Evolutionary conservation across 345 rosid species (phyloP), one percentile per base, ranked within the genome.

Genomic region (Excoecaria cochinchinensis): DNA sequence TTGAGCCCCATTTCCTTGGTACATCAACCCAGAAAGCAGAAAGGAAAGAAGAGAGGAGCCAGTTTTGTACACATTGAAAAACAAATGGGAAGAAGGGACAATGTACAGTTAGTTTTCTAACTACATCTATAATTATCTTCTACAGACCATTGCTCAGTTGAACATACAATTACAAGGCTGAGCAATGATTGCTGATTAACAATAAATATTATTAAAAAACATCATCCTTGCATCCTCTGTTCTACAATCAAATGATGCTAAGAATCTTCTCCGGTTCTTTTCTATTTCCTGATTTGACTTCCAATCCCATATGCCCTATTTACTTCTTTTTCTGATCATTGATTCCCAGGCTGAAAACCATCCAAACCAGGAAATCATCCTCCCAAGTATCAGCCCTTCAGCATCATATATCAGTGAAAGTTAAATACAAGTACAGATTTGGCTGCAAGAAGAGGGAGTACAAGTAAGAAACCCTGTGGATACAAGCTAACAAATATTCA

Each of bases 151-250:
- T 13, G 57, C 71, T 50, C 71, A 48, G 71, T 47, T 68, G 10
- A 24, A 47, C 71, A 68, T 68, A 48, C 42, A 68, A 48, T 47
- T 68, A 68, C 9, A 67, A 21, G 39, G 71, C 39, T 22, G 55
- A 67, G 71, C 57, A 48, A 24, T 48, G 5, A 39, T 4, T 64
- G 6, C 13, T 16, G 8, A 25, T 19, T 22, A 68, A 48, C 52
- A n/a, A 68, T 31, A 67, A 22, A 48, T 13, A 67, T 67, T 68
- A 68, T 66, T 66, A 39, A 19, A 65, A 17, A 60, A 6, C 42
- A 36, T 8, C 17, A 31, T 38, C 39, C 39, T 31, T 14, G 3
- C 5, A 38, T 25, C 21, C 15, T 5, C 38, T n/a, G 8, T 59
- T 11, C 5, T 60, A 10, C 12, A 24, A 7, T 15, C 8, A 61